phyloP scores from a whole-genome alignment of 2,329 filamentous ascomycete genomes.

The Paecilomyces fulvus region DNA sequence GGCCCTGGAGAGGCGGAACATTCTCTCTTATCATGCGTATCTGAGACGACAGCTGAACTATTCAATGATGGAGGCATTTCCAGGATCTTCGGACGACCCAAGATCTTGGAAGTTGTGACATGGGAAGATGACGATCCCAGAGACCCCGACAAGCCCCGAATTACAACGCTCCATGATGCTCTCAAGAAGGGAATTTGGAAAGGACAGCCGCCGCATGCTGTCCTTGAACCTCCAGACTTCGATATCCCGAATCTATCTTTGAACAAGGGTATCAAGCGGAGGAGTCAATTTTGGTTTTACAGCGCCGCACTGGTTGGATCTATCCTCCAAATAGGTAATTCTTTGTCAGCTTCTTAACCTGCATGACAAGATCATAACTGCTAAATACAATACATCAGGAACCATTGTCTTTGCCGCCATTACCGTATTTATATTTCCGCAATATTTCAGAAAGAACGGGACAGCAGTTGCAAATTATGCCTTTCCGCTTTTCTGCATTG shows the following conservation, averaged over 20 bases:
- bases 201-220: constrained; percentile 2
- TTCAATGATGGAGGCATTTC: constrained; percentile 36
- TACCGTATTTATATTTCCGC: constrained; percentile 20
- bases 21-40: constrained; percentile 42
- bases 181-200: constrained; percentile 16
- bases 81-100: constrained; percentile 26
- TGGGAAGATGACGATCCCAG: constrained; percentile 36
- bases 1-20: constrained; percentile 32
- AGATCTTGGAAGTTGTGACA: constrained; percentile 28
- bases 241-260: constrained; percentile 27
- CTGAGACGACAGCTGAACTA: constrained; percentile 37
- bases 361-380: neutral
- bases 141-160: constrained; percentile 11
- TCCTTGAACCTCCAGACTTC: constrained; percentile 12
- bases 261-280: constrained; percentile 26
- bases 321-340: constrained; percentile 21
- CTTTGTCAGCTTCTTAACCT: neutral
- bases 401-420: constrained; percentile 19
- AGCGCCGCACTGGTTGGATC: constrained; percentile 18
- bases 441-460: constrained; percentile 17
- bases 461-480: constrained; percentile 20
- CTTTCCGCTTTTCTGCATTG: constrained; percentile 25
- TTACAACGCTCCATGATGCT: constrained; percentile 19
- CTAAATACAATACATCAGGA: constrained; percentile 9
- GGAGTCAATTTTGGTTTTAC: constrained; percentile 21